Conservation (phyloP, 2,329 filamentous ascomycete species). For the Colletotrichum ledebouriae region DNA sequence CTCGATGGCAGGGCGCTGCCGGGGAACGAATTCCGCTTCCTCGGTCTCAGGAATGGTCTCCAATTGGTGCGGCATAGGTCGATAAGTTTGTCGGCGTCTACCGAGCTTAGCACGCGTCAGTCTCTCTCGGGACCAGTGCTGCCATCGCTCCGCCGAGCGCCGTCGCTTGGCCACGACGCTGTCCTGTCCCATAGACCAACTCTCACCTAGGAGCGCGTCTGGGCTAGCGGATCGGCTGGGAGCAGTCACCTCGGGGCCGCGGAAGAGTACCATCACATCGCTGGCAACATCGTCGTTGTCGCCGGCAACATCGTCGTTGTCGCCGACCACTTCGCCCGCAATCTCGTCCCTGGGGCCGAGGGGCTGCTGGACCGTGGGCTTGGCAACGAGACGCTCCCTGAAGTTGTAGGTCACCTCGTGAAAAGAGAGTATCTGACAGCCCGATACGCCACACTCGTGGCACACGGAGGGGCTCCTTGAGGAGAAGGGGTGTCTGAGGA, state of each 20-base stretch:
- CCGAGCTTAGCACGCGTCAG: not conserved
- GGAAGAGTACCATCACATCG: not conserved
- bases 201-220: not conserved
- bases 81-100: not conserved
- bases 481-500: not conserved
- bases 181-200: not conserved
- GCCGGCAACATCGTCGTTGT: conserved; percentile 18
- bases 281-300: conserved; percentile 20
- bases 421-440: not conserved
- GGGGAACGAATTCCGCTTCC: not conserved
- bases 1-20: not conserved
- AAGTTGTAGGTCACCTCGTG: not conserved
- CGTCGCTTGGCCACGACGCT: not conserved
- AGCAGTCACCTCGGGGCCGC: not conserved
- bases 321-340: conserved; percentile 2
- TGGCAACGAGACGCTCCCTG: not conserved
- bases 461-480: conserved; percentile 1
- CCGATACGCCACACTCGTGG: conserved; percentile 9
- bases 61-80: not conserved
- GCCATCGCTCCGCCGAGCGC: not conserved
- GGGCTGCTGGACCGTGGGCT: not conserved
- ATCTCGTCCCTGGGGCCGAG: conserved; percentile 1
- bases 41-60: conserved; percentile 5
- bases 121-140: conserved; percentile 7
- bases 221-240: not conserved